These are phyloP conservation scores for Nemania sp. DNA, from an alignment of 2,329 filamentous ascomycete species.

Conservation along the genomic window DNA sequence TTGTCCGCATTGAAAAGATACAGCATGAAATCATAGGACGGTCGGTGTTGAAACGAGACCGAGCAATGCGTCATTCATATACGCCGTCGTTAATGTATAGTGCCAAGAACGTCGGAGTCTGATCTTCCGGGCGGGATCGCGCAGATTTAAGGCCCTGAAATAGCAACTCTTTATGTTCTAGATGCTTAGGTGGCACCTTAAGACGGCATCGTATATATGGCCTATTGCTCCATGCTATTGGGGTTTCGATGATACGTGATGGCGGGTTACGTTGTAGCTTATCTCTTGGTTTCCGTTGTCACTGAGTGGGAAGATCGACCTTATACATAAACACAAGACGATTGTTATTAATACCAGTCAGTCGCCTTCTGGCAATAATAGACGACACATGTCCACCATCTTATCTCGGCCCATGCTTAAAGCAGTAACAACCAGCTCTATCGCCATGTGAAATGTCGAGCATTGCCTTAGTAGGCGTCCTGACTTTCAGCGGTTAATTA, in stretches of 20 bases:
- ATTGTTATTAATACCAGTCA: background rate
- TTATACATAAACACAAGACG: background rate
- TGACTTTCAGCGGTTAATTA: constrained; percentile 26
- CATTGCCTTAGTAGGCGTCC: background rate
- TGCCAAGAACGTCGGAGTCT: constrained; percentile 24
- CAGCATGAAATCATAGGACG: background rate
- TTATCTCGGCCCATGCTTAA: background rate
- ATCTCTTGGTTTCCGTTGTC: background rate
- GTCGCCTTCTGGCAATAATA: background rate
- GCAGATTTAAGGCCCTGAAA: constrained; percentile 8
- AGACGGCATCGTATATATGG: background rate
- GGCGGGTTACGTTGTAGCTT: background rate
- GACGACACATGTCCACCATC: too few species aligned
- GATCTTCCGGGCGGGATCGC: constrained; percentile 10
- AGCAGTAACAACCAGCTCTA: background rate
- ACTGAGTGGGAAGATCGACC: background rate
- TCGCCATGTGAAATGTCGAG: background rate
- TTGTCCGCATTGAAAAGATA: background rate
- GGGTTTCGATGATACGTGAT: background rate
- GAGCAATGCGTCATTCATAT: background rate
- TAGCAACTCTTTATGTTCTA: constrained; percentile 2
- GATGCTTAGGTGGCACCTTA: background rate
- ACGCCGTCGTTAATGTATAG: constrained; percentile 3
- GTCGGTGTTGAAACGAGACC: background rate
- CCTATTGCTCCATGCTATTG: background rate